Evolutionary conservation across 1,284 basidiomycete genomes (phyloP), one percentile per base, ranked within the genome.

Genomic region (Stereum hirsutum): DNA sequence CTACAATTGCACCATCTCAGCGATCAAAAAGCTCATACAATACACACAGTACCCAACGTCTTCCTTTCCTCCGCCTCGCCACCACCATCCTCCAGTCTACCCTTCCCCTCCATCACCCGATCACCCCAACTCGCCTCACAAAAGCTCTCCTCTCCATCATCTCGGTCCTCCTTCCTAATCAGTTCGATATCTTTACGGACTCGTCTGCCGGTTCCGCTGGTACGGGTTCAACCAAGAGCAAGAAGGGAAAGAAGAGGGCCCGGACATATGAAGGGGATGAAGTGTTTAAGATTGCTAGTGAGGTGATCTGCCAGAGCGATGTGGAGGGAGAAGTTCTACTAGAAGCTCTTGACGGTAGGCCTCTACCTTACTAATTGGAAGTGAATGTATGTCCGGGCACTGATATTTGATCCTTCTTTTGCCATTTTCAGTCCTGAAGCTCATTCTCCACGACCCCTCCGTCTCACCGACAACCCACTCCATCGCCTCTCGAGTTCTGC

Each of bases 261-360:
- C 72, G 81, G 26, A 81, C 74, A 5, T 88, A 80, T 41, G 86
- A 88, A 55, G 87, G 81, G 21, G 89, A 90, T 50, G 85, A 86
- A 51, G 63, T 88, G 7, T 80, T 94, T 55, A 79, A 74, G 42
- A 57, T 66, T 4, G 65, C 72, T 1, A 65, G 70, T 31, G 61
- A 66, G 23, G 64, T 73, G 3, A 55, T 78, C 25, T 80, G 73
- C 49, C 56, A 71, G 1, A 70, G 68, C 1, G 44, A 48, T 4
- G 64, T 66, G 19, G 81, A 84, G 21, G 74, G 71, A 15, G 64
- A 76, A 20, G 63, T 72, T 11, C 49, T 87, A 23, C 54, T 88
- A 6, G 55, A 59, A 6, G 72, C 82, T 14, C 57, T 89, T n/a
- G 70, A 81, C 51, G 73, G 89, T 89, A 60, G 52, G 6, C 36